These are phyloP conservation scores for Botryotinia convoluta DNA, from an alignment of 2,329 filamentous ascomycete genomes.

Conservation along the genomic window DNA sequence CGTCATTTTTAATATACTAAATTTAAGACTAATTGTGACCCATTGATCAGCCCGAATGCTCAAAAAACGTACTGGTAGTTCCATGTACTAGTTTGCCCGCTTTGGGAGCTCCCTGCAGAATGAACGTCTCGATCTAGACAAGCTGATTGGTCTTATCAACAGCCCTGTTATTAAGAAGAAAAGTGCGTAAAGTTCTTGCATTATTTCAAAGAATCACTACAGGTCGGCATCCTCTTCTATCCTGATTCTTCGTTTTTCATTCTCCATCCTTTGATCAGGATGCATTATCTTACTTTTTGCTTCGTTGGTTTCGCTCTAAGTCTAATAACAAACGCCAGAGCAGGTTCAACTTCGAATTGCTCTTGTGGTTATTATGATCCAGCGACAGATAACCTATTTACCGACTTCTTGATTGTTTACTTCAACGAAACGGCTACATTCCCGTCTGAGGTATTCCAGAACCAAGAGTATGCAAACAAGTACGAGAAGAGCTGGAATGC, in stretches of 20 bases:
- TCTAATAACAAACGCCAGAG: not conserved
- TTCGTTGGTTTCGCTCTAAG: not conserved
- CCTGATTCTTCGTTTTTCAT: not conserved
- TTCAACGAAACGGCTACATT: slow-evolving; percentile 47
- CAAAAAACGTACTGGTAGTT: not conserved
- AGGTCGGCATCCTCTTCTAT: not conserved
- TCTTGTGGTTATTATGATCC: slow-evolving; percentile 47
- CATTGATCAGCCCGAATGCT: slow-evolving; percentile 8
- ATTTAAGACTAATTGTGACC: not conserved
- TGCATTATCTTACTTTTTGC: not conserved
- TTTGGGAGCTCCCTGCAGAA: not conserved
- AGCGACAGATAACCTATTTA: slow-evolving; percentile 42
- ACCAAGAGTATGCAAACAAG: slow-evolving; percentile 43
- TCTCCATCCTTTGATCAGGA: not conserved
- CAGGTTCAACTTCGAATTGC: slow-evolving; percentile 37
- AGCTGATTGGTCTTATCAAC: not conserved
- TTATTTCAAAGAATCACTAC: not conserved
- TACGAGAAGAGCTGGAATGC: slow-evolving; percentile 49
- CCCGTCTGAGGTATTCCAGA: slow-evolving; percentile 40
- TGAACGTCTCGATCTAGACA: not conserved
- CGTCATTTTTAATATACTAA: not conserved
- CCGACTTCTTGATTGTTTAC: slow-evolving; percentile 48
- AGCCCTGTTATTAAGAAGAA: not conserved
- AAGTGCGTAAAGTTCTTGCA: not conserved
- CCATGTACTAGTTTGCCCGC: not conserved